Evolutionary conservation across 2,329 filamentous ascomycete genomes (phyloP).

Genomic region (Coniochaeta sp.): DNA sequence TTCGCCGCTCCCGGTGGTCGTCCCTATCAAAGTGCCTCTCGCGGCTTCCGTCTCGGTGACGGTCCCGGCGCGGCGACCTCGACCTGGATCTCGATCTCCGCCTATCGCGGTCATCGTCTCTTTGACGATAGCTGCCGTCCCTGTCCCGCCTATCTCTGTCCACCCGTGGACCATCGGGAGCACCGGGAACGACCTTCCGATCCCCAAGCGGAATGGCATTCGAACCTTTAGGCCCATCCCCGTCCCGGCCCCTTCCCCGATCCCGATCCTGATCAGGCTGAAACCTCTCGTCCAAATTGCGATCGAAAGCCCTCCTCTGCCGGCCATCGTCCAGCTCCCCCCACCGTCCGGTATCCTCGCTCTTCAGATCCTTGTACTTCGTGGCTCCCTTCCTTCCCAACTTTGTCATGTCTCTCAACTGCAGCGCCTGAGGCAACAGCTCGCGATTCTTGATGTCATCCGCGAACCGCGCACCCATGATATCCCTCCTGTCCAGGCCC

Average conservation of each 20-base stretch:
- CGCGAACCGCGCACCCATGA: constrained; percentile 76
- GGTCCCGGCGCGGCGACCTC: constrained; percentile 8
- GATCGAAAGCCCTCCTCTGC: constrained; percentile 27
- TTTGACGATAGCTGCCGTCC: constrained; percentile 20
- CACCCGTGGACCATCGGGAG: constrained; percentile 22
- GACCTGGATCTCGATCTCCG: constrained; percentile 3
- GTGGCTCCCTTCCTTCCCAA: constrained; percentile 87
- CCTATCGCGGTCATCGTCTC: constrained; percentile 16
- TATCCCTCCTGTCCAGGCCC: constrained; percentile 70
- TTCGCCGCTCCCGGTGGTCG: constrained; percentile 25
- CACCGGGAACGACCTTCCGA: constrained; percentile 32
- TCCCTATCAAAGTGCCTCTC: constrained; percentile 23
- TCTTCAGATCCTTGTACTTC: constrained; percentile 80
- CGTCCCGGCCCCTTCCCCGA: constrained; percentile 34
- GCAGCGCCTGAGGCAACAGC: constrained; percentile 81
- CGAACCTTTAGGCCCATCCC: constrained; percentile 49
- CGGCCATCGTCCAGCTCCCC: constrained; percentile 53
- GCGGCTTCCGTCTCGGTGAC: constrained; percentile 18
- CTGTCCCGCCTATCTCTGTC: constrained; percentile 29
- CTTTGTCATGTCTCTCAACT: constrained; percentile 89
- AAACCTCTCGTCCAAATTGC: constrained; percentile 55
- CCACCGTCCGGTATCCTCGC: constrained; percentile 87
- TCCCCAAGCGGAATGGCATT: constrained; percentile 66
- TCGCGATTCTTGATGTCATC: constrained; percentile 81
- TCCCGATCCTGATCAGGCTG: constrained; percentile 41